A percentile compares a stretch with the other conserved stretches of the same genome.
phyloP scores from a whole-genome alignment of 2,329 filamentous ascomycete species.

The Polytolypa hystricis region DNA sequence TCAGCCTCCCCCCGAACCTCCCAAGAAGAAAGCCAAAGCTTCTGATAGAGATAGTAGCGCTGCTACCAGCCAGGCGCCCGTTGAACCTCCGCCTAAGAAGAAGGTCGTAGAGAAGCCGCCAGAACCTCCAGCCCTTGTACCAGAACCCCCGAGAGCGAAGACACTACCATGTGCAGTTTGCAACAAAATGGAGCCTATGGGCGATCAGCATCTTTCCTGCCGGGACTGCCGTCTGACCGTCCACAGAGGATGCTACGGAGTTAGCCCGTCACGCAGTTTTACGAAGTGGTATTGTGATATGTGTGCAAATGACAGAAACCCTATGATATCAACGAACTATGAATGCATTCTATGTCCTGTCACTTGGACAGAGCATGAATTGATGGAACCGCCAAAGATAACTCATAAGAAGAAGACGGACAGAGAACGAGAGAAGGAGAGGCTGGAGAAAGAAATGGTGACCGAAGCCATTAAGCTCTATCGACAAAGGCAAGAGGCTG shows the following conservation, averaged over 20 bases:
- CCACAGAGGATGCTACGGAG: conserved; percentile 86
- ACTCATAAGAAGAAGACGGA: conserved; percentile 84
- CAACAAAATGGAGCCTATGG: conserved; percentile 57
- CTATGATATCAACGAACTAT: conserved; percentile 85
- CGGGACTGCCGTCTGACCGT: conserved; percentile 83
- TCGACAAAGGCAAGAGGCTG: conserved; percentile 68
- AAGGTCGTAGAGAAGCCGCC: conserved; percentile 45
- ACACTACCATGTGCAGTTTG: conserved; percentile 79
- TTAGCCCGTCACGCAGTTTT: conserved; percentile 55
- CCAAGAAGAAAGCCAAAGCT: conserved; percentile 51
- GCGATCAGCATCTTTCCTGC: conserved; percentile 66
- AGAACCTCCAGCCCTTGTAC: conserved; percentile 51
- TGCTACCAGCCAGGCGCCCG: conserved; percentile 33
- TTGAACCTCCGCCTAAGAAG: conserved; percentile 49
- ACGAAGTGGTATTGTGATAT: conserved; percentile 92
- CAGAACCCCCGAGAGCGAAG: conserved; percentile 68
- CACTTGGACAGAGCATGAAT: conserved; percentile 67
- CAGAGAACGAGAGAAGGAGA: conserved; percentile 80
- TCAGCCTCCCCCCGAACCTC: conserved; percentile 33
- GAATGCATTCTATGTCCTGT: conserved; percentile 88
- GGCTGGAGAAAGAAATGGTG: conserved; percentile 72
- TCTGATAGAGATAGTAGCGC: conserved; percentile 41
- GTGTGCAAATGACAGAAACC: conserved; percentile 87
- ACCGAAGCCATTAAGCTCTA: conserved; percentile 72
- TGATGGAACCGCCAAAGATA: conserved; percentile 70